Evolutionary conservation across 257 asterid genomes (phyloP).

Genomic region (Nicotiana tabacum): DNA sequence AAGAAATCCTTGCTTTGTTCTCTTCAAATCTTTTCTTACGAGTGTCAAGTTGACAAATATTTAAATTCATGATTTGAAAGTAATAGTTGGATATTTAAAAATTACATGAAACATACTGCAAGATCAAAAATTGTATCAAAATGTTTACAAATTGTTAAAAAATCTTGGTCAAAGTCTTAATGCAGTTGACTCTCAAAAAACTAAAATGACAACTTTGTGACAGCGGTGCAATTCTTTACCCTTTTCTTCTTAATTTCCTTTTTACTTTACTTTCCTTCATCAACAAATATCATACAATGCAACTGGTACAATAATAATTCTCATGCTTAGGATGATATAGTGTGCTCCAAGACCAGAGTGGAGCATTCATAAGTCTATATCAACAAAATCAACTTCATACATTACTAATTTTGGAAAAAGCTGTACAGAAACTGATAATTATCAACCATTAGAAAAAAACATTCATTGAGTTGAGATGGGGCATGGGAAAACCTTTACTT

Average conservation of each 20-base stretch:
- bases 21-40: background rate
- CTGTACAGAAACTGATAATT: background rate
- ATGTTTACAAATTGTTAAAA: background rate
- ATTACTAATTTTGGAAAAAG: background rate
- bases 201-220: background rate
- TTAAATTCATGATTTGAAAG: background rate
- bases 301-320: background rate
- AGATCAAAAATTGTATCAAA: background rate
- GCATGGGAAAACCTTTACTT: slow-evolving; percentile 26
- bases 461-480: background rate
- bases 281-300: background rate
- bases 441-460: background rate
- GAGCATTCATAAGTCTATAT: background rate
- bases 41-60: background rate
- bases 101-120: background rate
- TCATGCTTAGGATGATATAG: background rate
- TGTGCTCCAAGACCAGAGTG: background rate
- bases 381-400: background rate
- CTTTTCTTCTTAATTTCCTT: background rate
- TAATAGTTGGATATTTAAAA: background rate
- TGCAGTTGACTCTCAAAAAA: background rate
- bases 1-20: background rate
- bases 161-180: background rate
- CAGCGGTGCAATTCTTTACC: background rate
- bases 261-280: background rate